phyloP scores from a whole-genome alignment of 2,329 filamentous ascomycete species.

The Claviceps sp. region DNA sequence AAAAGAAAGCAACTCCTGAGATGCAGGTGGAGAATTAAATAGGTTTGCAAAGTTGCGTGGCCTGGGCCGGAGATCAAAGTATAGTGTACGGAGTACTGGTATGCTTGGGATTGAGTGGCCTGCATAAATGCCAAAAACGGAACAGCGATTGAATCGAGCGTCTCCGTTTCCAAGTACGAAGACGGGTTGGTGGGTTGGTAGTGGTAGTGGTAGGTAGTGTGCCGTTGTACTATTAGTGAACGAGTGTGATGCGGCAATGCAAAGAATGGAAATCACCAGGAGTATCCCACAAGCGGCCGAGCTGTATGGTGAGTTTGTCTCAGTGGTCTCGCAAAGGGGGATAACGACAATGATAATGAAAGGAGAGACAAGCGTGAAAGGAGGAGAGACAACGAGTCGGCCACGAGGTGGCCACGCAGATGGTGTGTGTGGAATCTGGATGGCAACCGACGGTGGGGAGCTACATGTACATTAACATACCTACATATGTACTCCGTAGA shows the following conservation, averaged over 20 bases:
- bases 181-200: not conserved
- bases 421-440: too few species aligned
- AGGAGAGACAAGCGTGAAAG: too few species aligned
- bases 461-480: too few species aligned
- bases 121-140: not conserved
- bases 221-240: not conserved
- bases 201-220: not conserved
- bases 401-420: too few species aligned
- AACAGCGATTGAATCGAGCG: too few species aligned
- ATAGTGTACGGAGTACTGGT: not conserved
- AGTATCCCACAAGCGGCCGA: not conserved
- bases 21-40: not conserved
- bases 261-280: constrained; percentile 2
- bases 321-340: too few species aligned
- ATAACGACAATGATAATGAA: too few species aligned
- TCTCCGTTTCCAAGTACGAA: not conserved
- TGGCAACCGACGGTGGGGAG: too few species aligned
- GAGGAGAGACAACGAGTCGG: too few species aligned
- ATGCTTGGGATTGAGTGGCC: not conserved
- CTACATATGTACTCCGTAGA: too few species aligned
- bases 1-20: not conserved
- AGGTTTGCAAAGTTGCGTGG: not conserved
- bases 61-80: not conserved
- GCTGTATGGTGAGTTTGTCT: too few species aligned
- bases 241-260: not conserved